Evolutionary conservation across 1,284 basidiomycete species (phyloP).

Genomic region (Tilletia horrida): DNA sequence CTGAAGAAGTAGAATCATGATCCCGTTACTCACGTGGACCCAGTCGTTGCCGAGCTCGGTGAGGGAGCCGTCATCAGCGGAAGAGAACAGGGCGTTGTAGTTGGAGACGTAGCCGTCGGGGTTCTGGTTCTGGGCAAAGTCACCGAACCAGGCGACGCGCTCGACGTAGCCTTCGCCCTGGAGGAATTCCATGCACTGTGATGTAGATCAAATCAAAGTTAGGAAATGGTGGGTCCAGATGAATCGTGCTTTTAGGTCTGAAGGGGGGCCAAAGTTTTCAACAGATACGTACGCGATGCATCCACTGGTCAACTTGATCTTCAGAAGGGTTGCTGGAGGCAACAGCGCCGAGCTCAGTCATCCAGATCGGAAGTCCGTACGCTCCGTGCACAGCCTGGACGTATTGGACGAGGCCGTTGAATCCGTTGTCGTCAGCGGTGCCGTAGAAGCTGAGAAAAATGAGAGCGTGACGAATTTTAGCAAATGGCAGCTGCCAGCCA

Average conservation of each 20-base stretch:
- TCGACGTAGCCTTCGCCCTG: slow-evolving; percentile 6
- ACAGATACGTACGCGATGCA: slow-evolving; percentile 11
- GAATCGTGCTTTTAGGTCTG: background rate
- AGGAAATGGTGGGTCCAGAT: background rate
- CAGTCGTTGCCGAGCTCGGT: slow-evolving; percentile 13
- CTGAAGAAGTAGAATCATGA: too few relatives aligned
- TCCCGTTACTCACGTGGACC: background rate
- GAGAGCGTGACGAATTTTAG: too few relatives aligned
- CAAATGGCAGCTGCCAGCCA: too few relatives aligned
- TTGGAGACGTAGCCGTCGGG: slow-evolving; percentile 14
- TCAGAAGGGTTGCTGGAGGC: slow-evolving; percentile 9
- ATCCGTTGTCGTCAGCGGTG: slow-evolving; percentile 1
- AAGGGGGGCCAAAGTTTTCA: background rate
- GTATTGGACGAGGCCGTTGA: slow-evolving; percentile 1
- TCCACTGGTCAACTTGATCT: background rate
- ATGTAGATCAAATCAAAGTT: too few relatives aligned
- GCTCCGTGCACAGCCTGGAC: background rate
- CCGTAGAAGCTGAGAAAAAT: slow-evolving; percentile 2
- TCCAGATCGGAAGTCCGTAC: background rate
- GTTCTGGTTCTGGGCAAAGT: slow-evolving; percentile 18
- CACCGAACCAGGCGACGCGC: slow-evolving; percentile 13
- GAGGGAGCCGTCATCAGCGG: slow-evolving; percentile 11
- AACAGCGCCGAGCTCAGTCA: slow-evolving; percentile 7
- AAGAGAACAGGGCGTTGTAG: slow-evolving; percentile 17
- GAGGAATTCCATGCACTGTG: background rate